A percentile compares a stretch with the other conserved stretches of the same genome.
These are phyloP conservation scores for Phialophora chinensis DNA, from an alignment of 2,329 filamentous ascomycete species.

Conservation along the genomic window DNA sequence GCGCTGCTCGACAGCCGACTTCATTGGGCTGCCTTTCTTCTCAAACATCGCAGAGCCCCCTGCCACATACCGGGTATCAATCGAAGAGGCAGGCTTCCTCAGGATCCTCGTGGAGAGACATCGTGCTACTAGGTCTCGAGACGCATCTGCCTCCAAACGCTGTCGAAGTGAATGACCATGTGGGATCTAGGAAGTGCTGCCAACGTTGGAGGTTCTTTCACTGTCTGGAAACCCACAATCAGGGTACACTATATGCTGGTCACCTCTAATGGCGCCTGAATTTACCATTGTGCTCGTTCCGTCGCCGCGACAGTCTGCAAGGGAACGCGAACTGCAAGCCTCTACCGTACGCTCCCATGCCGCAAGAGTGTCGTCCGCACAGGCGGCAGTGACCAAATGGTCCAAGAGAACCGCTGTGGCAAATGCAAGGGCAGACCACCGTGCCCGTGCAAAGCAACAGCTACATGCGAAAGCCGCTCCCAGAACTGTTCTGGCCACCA, in stretches of 20 bases:
- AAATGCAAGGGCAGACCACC: neutral
- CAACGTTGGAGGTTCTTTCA: neutral
- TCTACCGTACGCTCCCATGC: neutral
- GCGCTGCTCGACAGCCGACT: neutral
- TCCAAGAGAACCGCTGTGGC: neutral
- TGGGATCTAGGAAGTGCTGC: neutral
- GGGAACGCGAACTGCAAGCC: slow-evolving; percentile 1
- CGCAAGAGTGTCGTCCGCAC: neutral
- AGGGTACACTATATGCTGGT: neutral
- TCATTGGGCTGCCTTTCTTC: neutral
- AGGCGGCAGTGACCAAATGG: slow-evolving; percentile 4
- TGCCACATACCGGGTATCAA: neutral
- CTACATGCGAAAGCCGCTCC: neutral
- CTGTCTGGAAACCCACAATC: neutral
- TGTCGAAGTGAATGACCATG: neutral
- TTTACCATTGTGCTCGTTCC: neutral
- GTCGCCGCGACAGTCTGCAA: neutral
- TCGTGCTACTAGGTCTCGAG: neutral
- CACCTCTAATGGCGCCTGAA: neutral
- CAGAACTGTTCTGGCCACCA: neutral
- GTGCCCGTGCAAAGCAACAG: neutral
- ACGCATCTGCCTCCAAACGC: neutral
- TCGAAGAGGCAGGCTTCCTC: neutral
- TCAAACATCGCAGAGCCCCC: neutral
- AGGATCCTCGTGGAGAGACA: neutral